Base-by-base conservation (phyloP, 2,329 filamentous ascomycete genomes). In the Drechslera avenae region DNA sequence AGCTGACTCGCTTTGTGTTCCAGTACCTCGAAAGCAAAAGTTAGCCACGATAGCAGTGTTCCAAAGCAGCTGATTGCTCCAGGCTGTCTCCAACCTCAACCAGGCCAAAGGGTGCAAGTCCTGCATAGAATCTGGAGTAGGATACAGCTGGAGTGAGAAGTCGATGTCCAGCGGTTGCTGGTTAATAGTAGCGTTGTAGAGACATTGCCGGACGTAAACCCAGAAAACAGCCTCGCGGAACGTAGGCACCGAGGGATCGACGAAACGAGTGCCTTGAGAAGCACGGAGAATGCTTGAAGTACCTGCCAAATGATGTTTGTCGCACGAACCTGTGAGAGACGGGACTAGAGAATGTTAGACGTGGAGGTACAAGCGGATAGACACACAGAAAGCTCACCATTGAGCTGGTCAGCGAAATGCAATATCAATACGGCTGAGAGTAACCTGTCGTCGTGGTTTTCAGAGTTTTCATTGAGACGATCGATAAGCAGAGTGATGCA, bases 51-150 rank as follows among this genome's bases (percentile, higher is more conserved):
- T 46, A 9, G 68, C 68, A 28, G 63, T 63, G 33, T 67, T 55
- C 66, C 67, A 71, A n/a, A 60, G 63, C 59, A 70, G 69, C 21
- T 66, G 63, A 32, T 71, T 71, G 6, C 62, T 52, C 67, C 66
- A 71, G 6, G 66, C 67, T 5, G 67, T 70, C 34, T 71, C 68
- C 21, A 68, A 17, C 23, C 62, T 52, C 39, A 71, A 36, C 5
- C 56, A 60, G 16, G 63, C 62, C 23, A 66, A 26, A 2, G 65
- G 65, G 39, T 69, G 59, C 5, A 57, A 40, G 39, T 64, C 62
- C 10, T 55, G 56, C 54, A 64, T 60, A 1, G 66, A 59, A 4
- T 43, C 17, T 32, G 67, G 62, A 1, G 48, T 47, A 6, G 67
- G 67, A 26, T 64, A 56, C 12, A 71, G 40, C 39, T 59, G 54